phyloP scores from a whole-genome alignment of 1,139 yeast species.

The Diutina rugosa region DNA sequence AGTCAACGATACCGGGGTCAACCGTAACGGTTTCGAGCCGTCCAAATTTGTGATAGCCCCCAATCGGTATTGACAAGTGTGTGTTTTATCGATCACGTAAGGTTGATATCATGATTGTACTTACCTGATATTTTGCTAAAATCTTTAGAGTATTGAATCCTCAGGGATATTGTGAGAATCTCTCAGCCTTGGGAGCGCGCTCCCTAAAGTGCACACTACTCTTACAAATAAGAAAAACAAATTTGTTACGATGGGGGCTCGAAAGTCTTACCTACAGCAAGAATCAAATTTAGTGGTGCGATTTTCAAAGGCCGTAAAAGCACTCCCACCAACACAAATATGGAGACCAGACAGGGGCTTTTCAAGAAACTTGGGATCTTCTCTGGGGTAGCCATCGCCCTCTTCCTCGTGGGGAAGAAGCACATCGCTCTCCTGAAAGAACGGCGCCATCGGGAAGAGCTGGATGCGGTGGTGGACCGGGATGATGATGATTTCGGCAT shows the following conservation, averaged over 20 bases:
- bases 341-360: conserved; percentile 27
- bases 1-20: neutral
- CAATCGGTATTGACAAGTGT: too few relatives aligned
- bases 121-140: too few relatives aligned
- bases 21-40: too few relatives aligned
- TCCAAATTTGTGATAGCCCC: too few relatives aligned
- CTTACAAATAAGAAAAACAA: too few relatives aligned
- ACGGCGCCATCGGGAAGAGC: conserved; percentile 22
- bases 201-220: too few relatives aligned
- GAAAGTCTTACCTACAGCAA: neutral
- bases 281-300: neutral
- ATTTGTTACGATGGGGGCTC: neutral
- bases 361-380: conserved; percentile 23
- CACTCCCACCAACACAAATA: neutral
- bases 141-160: too few relatives aligned
- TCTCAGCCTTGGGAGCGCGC: too few relatives aligned
- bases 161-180: too few relatives aligned
- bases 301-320: neutral
- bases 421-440: conserved; percentile 25
- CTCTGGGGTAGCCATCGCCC: conserved; percentile 17
- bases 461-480: conserved; percentile 25
- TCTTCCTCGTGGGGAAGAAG: conserved; percentile 22
- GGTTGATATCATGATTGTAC: too few relatives aligned
- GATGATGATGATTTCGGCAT: conserved; percentile 14
- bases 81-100: too few relatives aligned